Evolutionary conservation across 108 stramenopile genomes (phyloP), one percentile per base, ranked within the genome.

Genomic region (Pseudonitzschia delicatissima): DNA sequence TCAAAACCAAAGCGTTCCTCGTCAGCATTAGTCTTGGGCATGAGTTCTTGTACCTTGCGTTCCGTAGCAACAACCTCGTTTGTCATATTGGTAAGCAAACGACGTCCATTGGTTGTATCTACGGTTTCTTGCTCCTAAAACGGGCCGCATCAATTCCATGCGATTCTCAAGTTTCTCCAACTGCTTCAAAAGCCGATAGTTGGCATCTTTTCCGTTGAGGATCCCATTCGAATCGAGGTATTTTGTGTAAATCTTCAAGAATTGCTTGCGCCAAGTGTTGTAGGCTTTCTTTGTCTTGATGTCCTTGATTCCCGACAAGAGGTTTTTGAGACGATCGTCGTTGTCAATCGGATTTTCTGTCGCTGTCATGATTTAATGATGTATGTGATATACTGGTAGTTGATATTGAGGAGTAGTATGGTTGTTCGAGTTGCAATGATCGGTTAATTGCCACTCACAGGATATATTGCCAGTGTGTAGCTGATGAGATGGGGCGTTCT

Each of bases 201-300:
- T 32, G 33, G 64, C 44, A 49, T 66, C 72, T 4, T 33, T 31
- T 0, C 53, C 72, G 49, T 73, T 73, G 27, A 66, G 21, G 7
- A 66, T 45, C 48, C 65, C 72, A 40, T 66, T 42, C 11, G 64
- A 58, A 34, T 73, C 72, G 35, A 73, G 47, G 36, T 73, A 66
- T 9, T 35, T 7, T n/a, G 32, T 26, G 58, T 73, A 73, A 2
- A 52, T 36, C 45, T 59, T 61, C 0, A 73, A 12, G 44, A 73
- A 73, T 5, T 44, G 49, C 13, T 63, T 45, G 12, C 36, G 57
- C 72, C 72, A 73, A 31, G 49, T 37, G 21, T 29, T 50, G 45
- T 65, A 66, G 3, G 45, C 35, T 18, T 66, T 57, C 25, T 63
- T 57, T 17, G 64, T 32, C 36, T 60, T 31, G 15, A 66, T 18